phyloP scores from a whole-genome alignment of 2,329 filamentous ascomycete species.

The Balansia obtecta region DNA sequence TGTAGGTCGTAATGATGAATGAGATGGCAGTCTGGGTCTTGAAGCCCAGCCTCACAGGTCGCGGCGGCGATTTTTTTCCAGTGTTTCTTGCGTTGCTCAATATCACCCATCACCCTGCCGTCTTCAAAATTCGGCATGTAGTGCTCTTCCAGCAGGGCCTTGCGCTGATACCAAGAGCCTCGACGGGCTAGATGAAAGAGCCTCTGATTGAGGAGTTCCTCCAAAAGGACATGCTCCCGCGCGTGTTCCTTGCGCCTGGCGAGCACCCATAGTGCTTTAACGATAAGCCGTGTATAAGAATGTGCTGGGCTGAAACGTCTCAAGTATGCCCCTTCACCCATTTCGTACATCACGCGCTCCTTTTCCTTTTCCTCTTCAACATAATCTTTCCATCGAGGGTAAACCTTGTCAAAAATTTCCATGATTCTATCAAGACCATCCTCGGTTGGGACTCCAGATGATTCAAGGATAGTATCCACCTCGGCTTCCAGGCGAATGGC shows the following conservation, averaged over 20 bases:
- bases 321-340: constrained; percentile 77
- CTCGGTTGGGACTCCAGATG: constrained; percentile 55
- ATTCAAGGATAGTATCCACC: constrained; percentile 73
- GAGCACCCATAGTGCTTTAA: constrained; percentile 71
- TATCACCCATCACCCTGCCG: constrained; percentile 21
- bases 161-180: constrained; percentile 91
- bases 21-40: constrained; percentile 80
- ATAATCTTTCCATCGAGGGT: constrained; percentile 68
- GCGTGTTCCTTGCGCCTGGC: constrained; percentile 72
- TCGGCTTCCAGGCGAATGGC: constrained; percentile 70
- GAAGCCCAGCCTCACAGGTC: constrained; percentile 77
- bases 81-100: constrained; percentile 55
- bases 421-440: constrained; percentile 56
- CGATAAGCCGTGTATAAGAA: constrained; percentile 84
- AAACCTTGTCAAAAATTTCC: constrained; percentile 58
- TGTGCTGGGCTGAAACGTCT: constrained; percentile 83
- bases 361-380: constrained; percentile 64
- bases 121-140: constrained; percentile 64
- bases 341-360: constrained; percentile 65
- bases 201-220: constrained; percentile 64
- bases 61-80: constrained; percentile 67
- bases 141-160: constrained; percentile 86
- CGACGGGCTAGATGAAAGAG: constrained; percentile 78
- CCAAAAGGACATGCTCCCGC: constrained; percentile 62
- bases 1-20: constrained; percentile 93